A percentile compares a stretch with the other conserved stretches of the same genome.
Conservation (phyloP, 2,329 filamentous ascomycete genomes). For the Pseudopyricularia javanii region DNA sequence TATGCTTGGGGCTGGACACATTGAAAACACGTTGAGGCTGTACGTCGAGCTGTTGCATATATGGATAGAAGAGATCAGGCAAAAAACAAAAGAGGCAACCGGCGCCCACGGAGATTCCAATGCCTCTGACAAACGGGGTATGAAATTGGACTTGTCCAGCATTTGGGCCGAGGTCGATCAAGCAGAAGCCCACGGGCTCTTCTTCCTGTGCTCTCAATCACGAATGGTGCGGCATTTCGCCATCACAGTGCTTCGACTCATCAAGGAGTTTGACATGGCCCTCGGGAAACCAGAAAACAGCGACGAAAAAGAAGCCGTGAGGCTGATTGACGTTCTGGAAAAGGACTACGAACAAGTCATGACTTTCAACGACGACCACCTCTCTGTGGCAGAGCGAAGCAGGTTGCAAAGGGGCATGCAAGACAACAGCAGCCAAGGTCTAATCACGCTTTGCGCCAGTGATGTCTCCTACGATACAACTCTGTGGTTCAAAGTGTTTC, state of each 20-base stretch:
- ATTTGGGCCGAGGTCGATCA: slow-evolving; percentile 92
- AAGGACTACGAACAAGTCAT: slow-evolving; percentile 80
- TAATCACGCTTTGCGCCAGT: slow-evolving; percentile 91
- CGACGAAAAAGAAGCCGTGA: slow-evolving; percentile 40
- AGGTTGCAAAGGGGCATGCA: slow-evolving; percentile 82
- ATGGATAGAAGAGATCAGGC: slow-evolving; percentile 94
- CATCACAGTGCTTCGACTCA: slow-evolving; percentile 80
- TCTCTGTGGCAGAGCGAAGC: slow-evolving; percentile 86
- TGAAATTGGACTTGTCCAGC: slow-evolving; percentile 74
- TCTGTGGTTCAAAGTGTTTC: slow-evolving; percentile 96
- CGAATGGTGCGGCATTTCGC: slow-evolving; percentile 79
- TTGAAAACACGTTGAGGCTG: slow-evolving; percentile 82
- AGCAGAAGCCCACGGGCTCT: slow-evolving; percentile 89
- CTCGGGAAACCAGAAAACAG: slow-evolving; percentile 53
- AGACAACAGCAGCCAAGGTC: slow-evolving; percentile 67
- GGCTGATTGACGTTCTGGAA: slow-evolving; percentile 87
- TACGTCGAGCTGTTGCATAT: slow-evolving; percentile 92
- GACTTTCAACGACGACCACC: slow-evolving; percentile 81
- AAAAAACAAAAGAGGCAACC: slow-evolving; percentile 65
- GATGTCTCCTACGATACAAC: slow-evolving; percentile 91
- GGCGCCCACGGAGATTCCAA: slow-evolving; percentile 41
- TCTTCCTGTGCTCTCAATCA: slow-evolving; percentile 95
- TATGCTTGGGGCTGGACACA: slow-evolving; percentile 86
- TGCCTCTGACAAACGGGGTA: slow-evolving; percentile 54
- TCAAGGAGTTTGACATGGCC: slow-evolving; percentile 86